These are phyloP conservation scores for Nissolia schottii DNA, from an alignment of 306 rosid genomes.

Conservation along the genomic window DNA sequence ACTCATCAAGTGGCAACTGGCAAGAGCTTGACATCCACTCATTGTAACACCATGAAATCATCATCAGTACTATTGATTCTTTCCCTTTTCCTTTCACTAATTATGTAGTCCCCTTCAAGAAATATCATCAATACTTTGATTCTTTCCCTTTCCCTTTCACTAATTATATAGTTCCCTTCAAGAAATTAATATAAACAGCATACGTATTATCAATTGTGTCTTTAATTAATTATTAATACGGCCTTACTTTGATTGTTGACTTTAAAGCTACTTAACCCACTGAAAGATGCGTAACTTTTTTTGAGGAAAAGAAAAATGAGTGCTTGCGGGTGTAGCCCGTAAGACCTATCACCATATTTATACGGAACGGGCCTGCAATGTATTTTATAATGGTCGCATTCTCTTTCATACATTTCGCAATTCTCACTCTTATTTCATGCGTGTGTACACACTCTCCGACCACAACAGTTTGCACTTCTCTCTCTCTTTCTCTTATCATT, in stretches of 20 bases:
- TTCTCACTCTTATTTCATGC: no score
- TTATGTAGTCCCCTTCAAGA: background rate
- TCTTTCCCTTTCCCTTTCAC: slow-evolving; percentile 10
- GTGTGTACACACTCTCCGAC: no score
- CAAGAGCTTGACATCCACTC: slow-evolving; percentile 24
- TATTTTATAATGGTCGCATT: no score
- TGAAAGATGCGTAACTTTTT: no score
- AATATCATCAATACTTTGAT: slow-evolving; percentile 15
- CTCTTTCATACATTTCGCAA: no score
- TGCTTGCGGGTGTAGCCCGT: no score
- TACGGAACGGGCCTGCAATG: no score
- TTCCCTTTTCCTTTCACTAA: slow-evolving; percentile 1
- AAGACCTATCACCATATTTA: no score
- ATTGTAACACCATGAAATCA: slow-evolving; percentile 21
- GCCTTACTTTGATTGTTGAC: background rate
- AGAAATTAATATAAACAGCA: background rate
- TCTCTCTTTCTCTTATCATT: no score
- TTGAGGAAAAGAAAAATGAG: no score
- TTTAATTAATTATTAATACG: no score
- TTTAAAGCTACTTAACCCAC: background rate
- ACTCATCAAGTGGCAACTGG: slow-evolving; percentile 9
- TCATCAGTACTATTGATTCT: slow-evolving; percentile 16
- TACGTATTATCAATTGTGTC: background rate
- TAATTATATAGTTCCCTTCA: slow-evolving; percentile 3
- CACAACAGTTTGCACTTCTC: no score